Evolutionary conservation across 2,329 filamentous ascomycete species (phyloP), one percentile per base, ranked within the genome.

Genomic region (Dactylella cylindrospora): DNA sequence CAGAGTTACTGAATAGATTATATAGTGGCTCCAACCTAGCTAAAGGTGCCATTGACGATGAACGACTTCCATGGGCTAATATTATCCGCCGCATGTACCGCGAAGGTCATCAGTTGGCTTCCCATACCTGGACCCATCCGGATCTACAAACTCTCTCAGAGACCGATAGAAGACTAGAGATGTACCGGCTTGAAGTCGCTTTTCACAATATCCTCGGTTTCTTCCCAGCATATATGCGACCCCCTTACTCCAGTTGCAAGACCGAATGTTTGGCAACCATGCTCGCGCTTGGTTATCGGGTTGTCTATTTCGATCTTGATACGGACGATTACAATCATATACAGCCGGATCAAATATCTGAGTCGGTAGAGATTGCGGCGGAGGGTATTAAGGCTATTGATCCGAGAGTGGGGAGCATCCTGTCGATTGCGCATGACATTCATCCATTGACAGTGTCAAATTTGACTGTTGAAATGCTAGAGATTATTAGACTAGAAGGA

Each of bases 291-390:
- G 65, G 66, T 0, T 67, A 66, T 28, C 55, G 81, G 68, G 76
- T 83, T 68, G 78, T 80, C 67, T 83, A 80, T 67, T 76, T 82
- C 68, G 79, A 84, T 64, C 73, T 84, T 41, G 81, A 84, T 68
- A 77, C 80, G 1, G 78, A 80, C 44, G 82, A 84, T 71, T 84
- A 82, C 75, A 78, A 82, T 68, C 76, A 79, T 45, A 72, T 76
- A 59, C 73, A 75, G 3, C 74, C 79, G 0, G 69, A 72, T 51
- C 66, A 73, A 55, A 78, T 79, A 44, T 74, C 78, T 65, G 76
- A 78, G 70, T 78, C 79, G 67, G 74, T 82, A 73, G 72, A 78
- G 66, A 75, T 74, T 66, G 82, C 84, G 72, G 68, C 72, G 61
- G 69, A 72, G 22, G 76, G 75, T 50, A 75, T 80, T 65, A 67